Evolutionary conservation across 2,329 filamentous ascomycete species (phyloP), one percentile per base, ranked within the genome.

Genomic region (Claviceps pazoutovae): DNA sequence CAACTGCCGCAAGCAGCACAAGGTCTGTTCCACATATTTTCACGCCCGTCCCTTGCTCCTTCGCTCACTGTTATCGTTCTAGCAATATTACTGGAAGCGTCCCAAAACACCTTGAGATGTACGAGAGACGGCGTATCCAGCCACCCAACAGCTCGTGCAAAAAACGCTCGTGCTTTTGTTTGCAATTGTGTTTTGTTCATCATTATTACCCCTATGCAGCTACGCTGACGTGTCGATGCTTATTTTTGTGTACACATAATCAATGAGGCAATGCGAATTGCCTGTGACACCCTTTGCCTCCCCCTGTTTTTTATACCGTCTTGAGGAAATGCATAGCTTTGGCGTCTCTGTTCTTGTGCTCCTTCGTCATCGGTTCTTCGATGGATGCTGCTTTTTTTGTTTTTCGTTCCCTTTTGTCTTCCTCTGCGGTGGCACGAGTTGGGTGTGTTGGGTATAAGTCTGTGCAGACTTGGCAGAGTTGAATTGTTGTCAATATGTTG

Each of bases 1-100:
- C 58, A 84, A 83, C 62, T 96, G 93, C 64, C 80, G 93, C 62
- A 97, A 96, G 71, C 88, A 93, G 65, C 93, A 98, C 70, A 97
- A 97, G 87, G 91, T 97, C 67, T 55, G 41, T 51, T 36, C 17
- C 11, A n/a, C 13, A n/a, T 17, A 37, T 16, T 11, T 37, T 23
- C n/a, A 42, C 38, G 17, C 34, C 36, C 19, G 34, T 46, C 17
- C 5, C 14, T 17, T 23, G 17, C 13, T n/a, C 14, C 13, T 38
- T 8, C 14, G 16, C 19, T 34, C 46, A 48, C 34, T 19, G 8
- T 23, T 4, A 4, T 5, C 19, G 3, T 26, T 21, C 3, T 7
- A 83, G 80, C 80, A 84, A 81, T 84, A 84, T 61, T 84, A 80
- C 64, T 83, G 80, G 80, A 83, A 83, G 69, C 72, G 74, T 49